A percentile compares a stretch with the other conserved stretches of the same genome.
phyloP scores from a whole-genome alignment of 1,139 yeast genomes.

The Lodderomyces jiufengensis region DNA sequence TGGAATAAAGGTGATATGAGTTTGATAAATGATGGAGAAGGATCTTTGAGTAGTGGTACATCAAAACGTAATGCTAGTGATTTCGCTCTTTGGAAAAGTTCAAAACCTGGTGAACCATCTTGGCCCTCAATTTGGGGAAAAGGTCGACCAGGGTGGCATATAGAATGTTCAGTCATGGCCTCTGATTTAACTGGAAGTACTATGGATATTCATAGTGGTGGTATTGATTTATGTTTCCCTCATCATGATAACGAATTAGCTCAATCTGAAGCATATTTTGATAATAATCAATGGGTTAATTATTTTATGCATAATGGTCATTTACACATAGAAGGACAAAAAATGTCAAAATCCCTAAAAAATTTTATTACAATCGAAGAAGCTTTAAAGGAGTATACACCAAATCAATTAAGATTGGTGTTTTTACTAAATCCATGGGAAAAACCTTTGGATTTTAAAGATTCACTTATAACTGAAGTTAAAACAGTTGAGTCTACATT shows the following conservation, averaged over 20 bases:
- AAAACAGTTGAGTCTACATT: conserved; percentile 69
- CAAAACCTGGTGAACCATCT: conserved; percentile 95
- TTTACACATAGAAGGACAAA: conserved; percentile 95
- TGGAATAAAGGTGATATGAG: conserved; percentile 93
- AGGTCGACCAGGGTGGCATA: conserved; percentile 99
- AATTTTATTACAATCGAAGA: conserved; percentile 93
- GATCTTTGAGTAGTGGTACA: conserved; percentile 62
- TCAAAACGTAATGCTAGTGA: conserved; percentile 74
- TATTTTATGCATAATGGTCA: conserved; percentile 97
- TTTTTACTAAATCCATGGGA: conserved; percentile 94
- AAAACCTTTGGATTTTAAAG: conserved; percentile 87
- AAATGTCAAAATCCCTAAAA: conserved; percentile 93
- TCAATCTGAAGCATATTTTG: conserved; percentile 90
- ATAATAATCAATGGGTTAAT: conserved; percentile 92
- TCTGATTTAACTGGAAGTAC: conserved; percentile 76
- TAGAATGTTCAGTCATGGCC: conserved; percentile 99
- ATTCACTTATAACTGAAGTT: conserved; percentile 71
- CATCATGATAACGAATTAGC: conserved; percentile 98
- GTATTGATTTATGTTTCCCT: conserved; percentile 97
- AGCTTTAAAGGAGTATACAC: conserved; percentile 65
- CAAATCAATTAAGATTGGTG: conserved; percentile 84
- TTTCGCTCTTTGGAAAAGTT: conserved; percentile 95
- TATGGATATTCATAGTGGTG: conserved; percentile 96
- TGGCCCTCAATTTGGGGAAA: conserved; percentile 97
- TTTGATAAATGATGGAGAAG: conserved; percentile 92